A percentile compares a stretch with the other conserved stretches of the same genome.
These are phyloP conservation scores for Lenzites betulinus DNA, from an alignment of 768 basidiomycete species.

Conservation along the genomic window DNA sequence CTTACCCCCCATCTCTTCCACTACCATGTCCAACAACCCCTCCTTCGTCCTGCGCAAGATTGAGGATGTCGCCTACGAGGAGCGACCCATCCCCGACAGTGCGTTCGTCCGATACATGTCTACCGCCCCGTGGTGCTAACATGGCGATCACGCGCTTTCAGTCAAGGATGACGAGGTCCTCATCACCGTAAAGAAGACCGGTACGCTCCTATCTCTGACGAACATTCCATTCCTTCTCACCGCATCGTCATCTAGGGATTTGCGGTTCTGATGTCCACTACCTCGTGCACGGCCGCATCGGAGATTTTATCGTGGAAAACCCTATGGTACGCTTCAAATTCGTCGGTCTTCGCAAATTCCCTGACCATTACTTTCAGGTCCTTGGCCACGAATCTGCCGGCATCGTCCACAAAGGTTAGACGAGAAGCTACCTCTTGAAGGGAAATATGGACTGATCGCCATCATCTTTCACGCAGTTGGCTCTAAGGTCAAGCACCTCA, in stretches of 20 bases:
- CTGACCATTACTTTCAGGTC: conserved; percentile 50
- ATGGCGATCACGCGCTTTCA: conserved; percentile 29
- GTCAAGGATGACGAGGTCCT: conserved; percentile 79
- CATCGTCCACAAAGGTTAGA: conserved; percentile 63
- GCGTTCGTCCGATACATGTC: neutral
- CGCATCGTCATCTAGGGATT: conserved; percentile 56
- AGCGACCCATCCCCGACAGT: conserved; percentile 77
- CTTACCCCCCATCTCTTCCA: conserved; percentile 6
- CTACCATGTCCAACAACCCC: conserved; percentile 68
- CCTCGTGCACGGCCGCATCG: conserved; percentile 75
- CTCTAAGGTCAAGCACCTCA: conserved; percentile 69
- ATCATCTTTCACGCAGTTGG: conserved; percentile 54
- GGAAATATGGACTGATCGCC: neutral
- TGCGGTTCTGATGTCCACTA: conserved; percentile 93
- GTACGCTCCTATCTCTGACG: conserved; percentile 40
- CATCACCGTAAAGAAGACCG: conserved; percentile 90
- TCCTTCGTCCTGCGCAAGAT: conserved; percentile 78
- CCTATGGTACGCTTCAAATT: conserved; percentile 61
- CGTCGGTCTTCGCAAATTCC: neutral
- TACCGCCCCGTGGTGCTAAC: neutral
- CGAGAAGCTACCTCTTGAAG: neutral
- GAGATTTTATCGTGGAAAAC: conserved; percentile 74
- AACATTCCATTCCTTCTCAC: neutral
- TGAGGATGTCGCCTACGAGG: conserved; percentile 69
- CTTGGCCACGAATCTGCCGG: conserved; percentile 95